phyloP scores from a whole-genome alignment of 83 land plant species.

The Larix sibirica region DNA sequence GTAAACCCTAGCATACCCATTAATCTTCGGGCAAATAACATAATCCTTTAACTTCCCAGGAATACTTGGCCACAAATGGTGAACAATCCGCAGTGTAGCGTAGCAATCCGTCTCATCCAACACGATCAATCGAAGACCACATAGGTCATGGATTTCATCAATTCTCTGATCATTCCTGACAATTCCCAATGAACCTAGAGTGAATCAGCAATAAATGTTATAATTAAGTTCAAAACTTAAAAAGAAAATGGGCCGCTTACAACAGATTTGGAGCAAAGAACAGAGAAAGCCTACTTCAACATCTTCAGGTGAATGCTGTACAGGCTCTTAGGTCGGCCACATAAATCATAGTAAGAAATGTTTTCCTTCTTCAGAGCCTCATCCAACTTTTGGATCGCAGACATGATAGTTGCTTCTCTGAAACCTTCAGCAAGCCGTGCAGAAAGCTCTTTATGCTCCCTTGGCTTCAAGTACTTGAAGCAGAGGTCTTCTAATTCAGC shows the following conservation, averaged over 20 bases:
- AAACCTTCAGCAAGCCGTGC: slow-evolving; percentile 68
- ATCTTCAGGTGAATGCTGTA: slow-evolving; percentile 89
- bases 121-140: slow-evolving; percentile 87
- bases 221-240: background rate
- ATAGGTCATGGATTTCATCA: slow-evolving; percentile 96
- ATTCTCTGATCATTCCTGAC: slow-evolving; percentile 85
- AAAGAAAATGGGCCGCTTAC: background rate
- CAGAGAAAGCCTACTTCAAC: slow-evolving; percentile 58
- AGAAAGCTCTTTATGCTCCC: slow-evolving; percentile 62
- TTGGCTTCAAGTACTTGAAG: slow-evolving; percentile 80
- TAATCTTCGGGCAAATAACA: slow-evolving; percentile 72
- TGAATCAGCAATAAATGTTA: slow-evolving; percentile 6
- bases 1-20: slow-evolving; percentile 66
- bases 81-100: slow-evolving; percentile 70
- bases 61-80: slow-evolving; percentile 70
- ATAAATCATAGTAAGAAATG: slow-evolving; percentile 60
- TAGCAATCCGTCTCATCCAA: slow-evolving; percentile 79
- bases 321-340: slow-evolving; percentile 93
- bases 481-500: slow-evolving; percentile 93
- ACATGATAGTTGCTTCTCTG: slow-evolving; percentile 68
- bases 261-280: background rate
- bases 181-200: slow-evolving; percentile 7
- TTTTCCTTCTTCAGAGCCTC: slow-evolving; percentile 52
- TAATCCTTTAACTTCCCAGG: slow-evolving; percentile 88
- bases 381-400: slow-evolving; percentile 70